Conservation (phyloP, 2,329 filamentous ascomycete species). For the Colletotrichum lupini region DNA sequence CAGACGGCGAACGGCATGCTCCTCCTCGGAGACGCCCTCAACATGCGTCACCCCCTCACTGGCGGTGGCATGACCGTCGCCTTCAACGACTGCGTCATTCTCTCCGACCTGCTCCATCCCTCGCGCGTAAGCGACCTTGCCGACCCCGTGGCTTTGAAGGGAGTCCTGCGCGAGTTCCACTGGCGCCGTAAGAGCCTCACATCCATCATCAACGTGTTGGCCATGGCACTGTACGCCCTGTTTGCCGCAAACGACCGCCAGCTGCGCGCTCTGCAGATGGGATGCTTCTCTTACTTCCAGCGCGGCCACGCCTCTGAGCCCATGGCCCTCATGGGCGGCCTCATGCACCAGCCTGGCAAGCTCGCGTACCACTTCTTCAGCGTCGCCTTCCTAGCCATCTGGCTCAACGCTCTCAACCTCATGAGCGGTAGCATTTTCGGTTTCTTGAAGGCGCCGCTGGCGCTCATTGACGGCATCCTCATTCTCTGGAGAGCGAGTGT, state of each 20-base stretch:
- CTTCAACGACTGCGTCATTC: slow-evolving; percentile 87
- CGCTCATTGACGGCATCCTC: slow-evolving; percentile 72
- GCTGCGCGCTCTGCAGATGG: slow-evolving; percentile 83
- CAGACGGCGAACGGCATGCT: slow-evolving; percentile 73
- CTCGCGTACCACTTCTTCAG: slow-evolving; percentile 95
- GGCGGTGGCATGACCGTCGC: slow-evolving; percentile 98
- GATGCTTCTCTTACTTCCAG: slow-evolving; percentile 94
- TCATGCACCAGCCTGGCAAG: slow-evolving; percentile 80
- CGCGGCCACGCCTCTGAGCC: slow-evolving; percentile 81
- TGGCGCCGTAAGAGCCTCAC: slow-evolving; percentile 86
- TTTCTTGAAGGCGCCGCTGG: slow-evolving; percentile 70
- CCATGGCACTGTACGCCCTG: slow-evolving; percentile 89
- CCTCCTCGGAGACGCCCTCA: slow-evolving; percentile 92
- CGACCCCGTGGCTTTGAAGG: slow-evolving; percentile 73
- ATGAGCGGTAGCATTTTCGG: slow-evolving; percentile 56
- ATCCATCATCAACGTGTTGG: slow-evolving; percentile 96
- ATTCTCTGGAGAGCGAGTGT: slow-evolving; percentile 84
- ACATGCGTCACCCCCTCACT: slow-evolving; percentile 99
- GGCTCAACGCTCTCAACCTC: slow-evolving; percentile 62
- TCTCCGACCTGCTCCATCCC: slow-evolving; percentile 80
- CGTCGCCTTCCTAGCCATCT: slow-evolving; percentile 89
- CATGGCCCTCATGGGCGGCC: slow-evolving; percentile 81
- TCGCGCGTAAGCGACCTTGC: slow-evolving; percentile 74
- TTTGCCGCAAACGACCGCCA: slow-evolving; percentile 87
- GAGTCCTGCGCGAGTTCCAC: slow-evolving; percentile 82